These are phyloP conservation scores for Penicillium longicatenatum DNA, from an alignment of 495 filamentous ascomycete species.

Conservation along the genomic window DNA sequence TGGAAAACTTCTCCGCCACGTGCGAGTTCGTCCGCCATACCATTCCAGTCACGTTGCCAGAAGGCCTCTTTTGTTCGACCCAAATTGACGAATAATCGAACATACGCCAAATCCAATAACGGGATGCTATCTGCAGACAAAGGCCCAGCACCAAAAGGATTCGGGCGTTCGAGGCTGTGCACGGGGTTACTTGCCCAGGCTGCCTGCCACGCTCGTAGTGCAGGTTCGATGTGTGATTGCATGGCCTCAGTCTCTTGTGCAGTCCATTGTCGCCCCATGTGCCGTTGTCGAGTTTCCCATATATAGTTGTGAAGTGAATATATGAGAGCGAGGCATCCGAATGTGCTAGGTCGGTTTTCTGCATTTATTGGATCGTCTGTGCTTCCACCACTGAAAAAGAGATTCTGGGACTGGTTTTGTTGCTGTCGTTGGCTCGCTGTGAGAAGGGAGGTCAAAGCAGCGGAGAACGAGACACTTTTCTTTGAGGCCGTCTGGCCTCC, in stretches of 20 bases:
- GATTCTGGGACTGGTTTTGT: slow-evolving; percentile 48
- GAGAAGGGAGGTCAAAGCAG: slow-evolving; percentile 76
- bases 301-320: slow-evolving; percentile 98
- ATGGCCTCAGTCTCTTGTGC: slow-evolving; percentile 90
- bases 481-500: slow-evolving; percentile 69
- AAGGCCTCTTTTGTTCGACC: slow-evolving; percentile 90
- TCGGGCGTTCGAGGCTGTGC: slow-evolving; percentile 86
- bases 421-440: slow-evolving; percentile 77
- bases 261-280: slow-evolving; percentile 89
- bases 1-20: slow-evolving; percentile 75
- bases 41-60: slow-evolving; percentile 92
- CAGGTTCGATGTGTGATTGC: slow-evolving; percentile 95
- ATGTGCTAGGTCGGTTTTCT: slow-evolving; percentile 84
- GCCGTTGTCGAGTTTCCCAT: slow-evolving; percentile 93
- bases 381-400: slow-evolving; percentile 35
- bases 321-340: slow-evolving; percentile 91
- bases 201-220: slow-evolving; percentile 90
- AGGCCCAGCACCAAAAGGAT: slow-evolving; percentile 85
- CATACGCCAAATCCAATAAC: slow-evolving; percentile 90
- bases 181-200: slow-evolving; percentile 88
- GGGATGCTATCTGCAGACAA: slow-evolving; percentile 94
- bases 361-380: slow-evolving; percentile 53
- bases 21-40: slow-evolving; percentile 87
- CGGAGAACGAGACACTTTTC: slow-evolving; percentile 69
- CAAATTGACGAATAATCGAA: slow-evolving; percentile 90